Percentiles rank a stretch among this genome's conserved stretches.
Conservation (phyloP, 2,329 filamentous ascomycete genomes). For the Knoxdaviesia proteae region DNA sequence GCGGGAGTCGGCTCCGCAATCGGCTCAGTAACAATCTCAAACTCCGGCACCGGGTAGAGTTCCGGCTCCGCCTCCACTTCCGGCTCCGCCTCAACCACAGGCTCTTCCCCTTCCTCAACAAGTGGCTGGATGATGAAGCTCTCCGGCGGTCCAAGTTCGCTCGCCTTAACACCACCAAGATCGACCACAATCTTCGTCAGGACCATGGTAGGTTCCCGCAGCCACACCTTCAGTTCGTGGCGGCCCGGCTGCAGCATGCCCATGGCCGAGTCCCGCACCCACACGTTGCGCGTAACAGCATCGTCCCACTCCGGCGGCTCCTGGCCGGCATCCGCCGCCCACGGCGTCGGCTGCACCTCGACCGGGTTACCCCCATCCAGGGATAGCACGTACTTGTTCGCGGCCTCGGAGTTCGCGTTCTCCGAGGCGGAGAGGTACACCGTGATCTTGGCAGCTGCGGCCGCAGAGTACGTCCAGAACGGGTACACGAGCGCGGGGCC, state of each 20-base stretch:
- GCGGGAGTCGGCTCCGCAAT: too few relatives aligned
- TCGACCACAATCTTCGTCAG: conserved; percentile 13
- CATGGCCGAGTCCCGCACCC: conserved; percentile 8
- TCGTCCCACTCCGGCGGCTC: conserved; percentile 9
- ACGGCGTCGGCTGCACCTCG: too few relatives aligned
- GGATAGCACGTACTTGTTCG: conserved; percentile 10
- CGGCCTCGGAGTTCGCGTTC: conserved; percentile 10
- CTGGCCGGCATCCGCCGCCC: conserved; percentile 4
- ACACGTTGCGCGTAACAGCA: conserved; percentile 10
- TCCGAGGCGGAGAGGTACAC: conserved; percentile 12
- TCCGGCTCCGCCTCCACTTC: too few relatives aligned
- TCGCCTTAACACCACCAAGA: conserved; percentile 10
- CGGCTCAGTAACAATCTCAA: too few relatives aligned
- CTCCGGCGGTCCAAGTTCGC: conserved; percentile 12
- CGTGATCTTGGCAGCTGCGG: conserved; percentile 6
- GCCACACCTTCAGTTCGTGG: conserved; percentile 10
- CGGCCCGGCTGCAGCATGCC: conserved; percentile 7
- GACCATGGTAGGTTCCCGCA: conserved; percentile 13
- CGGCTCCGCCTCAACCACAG: too few relatives aligned
- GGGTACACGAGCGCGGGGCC: conserved; percentile 7
- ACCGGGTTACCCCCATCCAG: conserved; percentile 9
- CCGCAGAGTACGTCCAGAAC: conserved; percentile 3
- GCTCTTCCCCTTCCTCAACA: too few relatives aligned
- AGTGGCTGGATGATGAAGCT: neutral
- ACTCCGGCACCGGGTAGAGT: too few relatives aligned